Evolutionary conservation across 192 early-diverging fungal species (phyloP), one percentile per base, ranked within the genome.

Genomic region (Coemansia sp.): DNA sequence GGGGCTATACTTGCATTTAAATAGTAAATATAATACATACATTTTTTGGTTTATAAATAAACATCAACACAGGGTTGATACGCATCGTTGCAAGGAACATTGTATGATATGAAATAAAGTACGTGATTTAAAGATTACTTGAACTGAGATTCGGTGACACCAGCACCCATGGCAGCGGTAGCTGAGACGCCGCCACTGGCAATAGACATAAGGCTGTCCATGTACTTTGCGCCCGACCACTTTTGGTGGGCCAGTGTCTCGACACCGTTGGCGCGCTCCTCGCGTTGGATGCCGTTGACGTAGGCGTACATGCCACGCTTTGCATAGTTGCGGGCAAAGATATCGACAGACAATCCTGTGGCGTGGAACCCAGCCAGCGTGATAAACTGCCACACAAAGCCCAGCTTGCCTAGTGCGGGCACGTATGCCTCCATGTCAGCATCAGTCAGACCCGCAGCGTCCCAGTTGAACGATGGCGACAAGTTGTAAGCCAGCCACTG

Each of bases 371-470:
- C 96, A 68, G 88, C 94, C 26, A 98, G 83, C 16, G 96, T 98
- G 68, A 96, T 97, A 75, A 98, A 98, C 81, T 98, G 94, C 94
- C 95, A 98, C 37, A 85, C 85, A 83, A 98, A 98, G n/a, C 96
- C 94, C 9, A 96, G 85, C 72, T 85, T 85, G 60, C 92, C 94
- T 23, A 98, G 84, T 59, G 93, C 87, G 18, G 74, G 73, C 53
- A 96, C 88, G 73, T 91, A 98, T 60, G 74, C 74, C 43, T 87
- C 81, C 84, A 98, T 96, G 73, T 96, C 89, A 37, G 87, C 79
- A 76, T 98, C 96, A 35, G 78, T 88, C 89, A 96, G 88, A 45
- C 94, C 94, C 19, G 96, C 94, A 12, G 94, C 93, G 71, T 95
- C 93, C 94, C 95, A 98, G 88, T 98, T 98, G 87, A 97, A 98